These are phyloP conservation scores for Cercospora berteroae DNA, from an alignment of 2,329 filamentous ascomycete genomes.

Conservation along the genomic window DNA sequence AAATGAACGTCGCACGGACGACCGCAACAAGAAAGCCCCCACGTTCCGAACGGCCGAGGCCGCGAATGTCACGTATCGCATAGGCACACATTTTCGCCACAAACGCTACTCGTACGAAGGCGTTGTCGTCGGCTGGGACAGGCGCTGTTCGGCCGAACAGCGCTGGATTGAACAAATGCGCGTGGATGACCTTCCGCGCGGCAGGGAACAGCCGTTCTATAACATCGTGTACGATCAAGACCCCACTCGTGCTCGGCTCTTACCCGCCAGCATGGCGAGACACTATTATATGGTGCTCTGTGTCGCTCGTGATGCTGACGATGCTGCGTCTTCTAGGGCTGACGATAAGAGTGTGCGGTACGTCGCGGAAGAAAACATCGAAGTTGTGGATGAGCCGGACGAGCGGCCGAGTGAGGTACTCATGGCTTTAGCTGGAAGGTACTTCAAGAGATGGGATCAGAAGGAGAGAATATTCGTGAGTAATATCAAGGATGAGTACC, in stretches of 20 bases:
- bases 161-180: conserved; percentile 64
- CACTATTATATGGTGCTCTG: conserved; percentile 83
- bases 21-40: conserved; percentile 53
- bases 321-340: conserved; percentile 46
- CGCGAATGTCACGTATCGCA: conserved; percentile 56
- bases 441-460: conserved; percentile 82
- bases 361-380: conserved; percentile 78
- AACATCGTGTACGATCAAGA: conserved; percentile 71
- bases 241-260: not conserved
- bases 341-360: conserved; percentile 69
- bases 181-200: conserved; percentile 60
- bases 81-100: conserved; percentile 85
- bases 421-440: conserved; percentile 71
- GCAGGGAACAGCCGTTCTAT: conserved; percentile 72
- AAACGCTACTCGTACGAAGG: conserved; percentile 75
- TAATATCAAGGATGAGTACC: conserved; percentile 79
- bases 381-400: conserved; percentile 51
- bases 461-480: conserved; percentile 70
- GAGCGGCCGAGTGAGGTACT: conserved; percentile 55
- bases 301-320: conserved; percentile 43
- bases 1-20: conserved; percentile 55
- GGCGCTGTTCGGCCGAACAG: conserved; percentile 57
- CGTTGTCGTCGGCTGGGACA: conserved; percentile 85
- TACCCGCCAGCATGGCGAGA: conserved; percentile 44
- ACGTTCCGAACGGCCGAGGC: conserved; percentile 10